These are phyloP conservation scores for Globisporangium acanthophoron DNA, from an alignment of 352 stramenopile species.

Conservation along the genomic window DNA sequence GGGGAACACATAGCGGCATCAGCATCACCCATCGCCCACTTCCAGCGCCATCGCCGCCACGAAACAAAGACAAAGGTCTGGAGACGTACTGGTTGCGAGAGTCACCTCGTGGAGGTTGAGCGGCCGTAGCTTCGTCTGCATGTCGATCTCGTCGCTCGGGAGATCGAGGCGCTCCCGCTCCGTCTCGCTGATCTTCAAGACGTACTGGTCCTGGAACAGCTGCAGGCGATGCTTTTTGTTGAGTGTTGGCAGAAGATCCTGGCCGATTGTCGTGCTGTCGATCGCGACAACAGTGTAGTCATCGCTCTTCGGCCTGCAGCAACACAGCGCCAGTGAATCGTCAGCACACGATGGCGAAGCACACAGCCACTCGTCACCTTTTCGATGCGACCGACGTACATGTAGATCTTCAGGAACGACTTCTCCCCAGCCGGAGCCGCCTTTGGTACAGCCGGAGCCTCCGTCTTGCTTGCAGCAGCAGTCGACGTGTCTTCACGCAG, in stretches of 20 bases:
- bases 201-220: slow-evolving; percentile 84
- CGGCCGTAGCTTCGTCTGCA: slow-evolving; percentile 80
- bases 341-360: not conserved
- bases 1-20: not conserved
- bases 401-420: slow-evolving; percentile 85
- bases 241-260: slow-evolving; percentile 78
- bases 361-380: too few relatives aligned
- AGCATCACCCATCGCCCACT: not conserved
- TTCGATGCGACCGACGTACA: slow-evolving; percentile 33
- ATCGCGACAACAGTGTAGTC: slow-evolving; percentile 87
- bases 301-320: slow-evolving; percentile 75
- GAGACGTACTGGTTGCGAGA: slow-evolving; percentile 69
- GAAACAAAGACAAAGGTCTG: not conserved
- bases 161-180: slow-evolving; percentile 79
- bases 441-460: slow-evolving; percentile 33
- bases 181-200: slow-evolving; percentile 85
- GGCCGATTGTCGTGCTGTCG: slow-evolving; percentile 67
- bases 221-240: slow-evolving; percentile 86
- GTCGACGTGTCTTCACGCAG: slow-evolving; percentile 12
- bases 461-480: slow-evolving; percentile 18
- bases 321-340: not conserved
- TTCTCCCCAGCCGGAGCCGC: slow-evolving; percentile 58
- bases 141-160: slow-evolving; percentile 80
- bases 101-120: slow-evolving; percentile 87
- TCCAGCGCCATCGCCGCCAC: not conserved